Evolutionary conservation across 306 rosid genomes (phyloP).

Genomic region (Dalbergia cultrata): DNA sequence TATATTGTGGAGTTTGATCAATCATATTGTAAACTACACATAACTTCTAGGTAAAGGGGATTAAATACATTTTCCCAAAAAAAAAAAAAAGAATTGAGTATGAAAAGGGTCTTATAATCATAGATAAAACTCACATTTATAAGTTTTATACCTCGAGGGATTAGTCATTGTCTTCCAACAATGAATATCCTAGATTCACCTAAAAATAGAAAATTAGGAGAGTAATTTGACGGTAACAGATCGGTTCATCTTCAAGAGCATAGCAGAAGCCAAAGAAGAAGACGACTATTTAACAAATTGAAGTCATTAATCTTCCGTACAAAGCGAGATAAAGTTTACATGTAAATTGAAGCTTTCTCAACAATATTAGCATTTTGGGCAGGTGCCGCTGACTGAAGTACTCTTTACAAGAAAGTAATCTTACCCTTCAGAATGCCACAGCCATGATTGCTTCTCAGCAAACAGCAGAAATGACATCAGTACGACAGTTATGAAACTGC

Average conservation of each 20-base stretch:
- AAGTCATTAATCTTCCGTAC: not conserved
- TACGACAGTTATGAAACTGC: not conserved
- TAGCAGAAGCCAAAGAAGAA: not conserved
- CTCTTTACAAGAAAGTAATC: not conserved
- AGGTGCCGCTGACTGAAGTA: no score
- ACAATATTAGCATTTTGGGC: not conserved
- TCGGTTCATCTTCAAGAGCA: not conserved
- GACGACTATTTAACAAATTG: not conserved
- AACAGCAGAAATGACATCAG: not conserved
- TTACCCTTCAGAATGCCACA: not conserved
- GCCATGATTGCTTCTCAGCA: not conserved
- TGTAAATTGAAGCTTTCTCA: not conserved
- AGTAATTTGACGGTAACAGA: not conserved
- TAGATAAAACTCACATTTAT: no score
- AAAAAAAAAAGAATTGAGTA: no score
- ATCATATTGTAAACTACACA: no score
- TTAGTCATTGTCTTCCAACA: no score
- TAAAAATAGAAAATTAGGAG: not conserved
- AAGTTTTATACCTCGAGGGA: no score
- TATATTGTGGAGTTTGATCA: no score
- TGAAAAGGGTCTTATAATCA: no score
- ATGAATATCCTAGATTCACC: no score
- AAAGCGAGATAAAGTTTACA: no score
- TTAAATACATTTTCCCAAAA: no score
- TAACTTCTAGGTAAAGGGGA: no score